Evolutionary conservation across 2,329 filamentous ascomycete species (phyloP).

Genomic region (Xylariomycetidae sp.): DNA sequence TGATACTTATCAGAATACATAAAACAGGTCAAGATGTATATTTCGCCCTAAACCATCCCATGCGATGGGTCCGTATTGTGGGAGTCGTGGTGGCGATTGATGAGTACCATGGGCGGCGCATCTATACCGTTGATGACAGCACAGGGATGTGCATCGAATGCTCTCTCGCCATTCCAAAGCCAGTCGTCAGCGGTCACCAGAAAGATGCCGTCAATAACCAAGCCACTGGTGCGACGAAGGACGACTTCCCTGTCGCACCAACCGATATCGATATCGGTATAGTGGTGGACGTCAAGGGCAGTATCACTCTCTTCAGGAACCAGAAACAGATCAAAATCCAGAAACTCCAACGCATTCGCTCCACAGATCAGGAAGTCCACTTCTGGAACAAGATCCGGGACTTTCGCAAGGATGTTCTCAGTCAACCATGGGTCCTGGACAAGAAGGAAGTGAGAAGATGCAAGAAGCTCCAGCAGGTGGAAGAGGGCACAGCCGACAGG

Average conservation of each 20-base stretch:
- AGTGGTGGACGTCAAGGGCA: conserved; percentile 55
- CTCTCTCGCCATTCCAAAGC: conserved; percentile 20
- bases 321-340: conserved; percentile 49
- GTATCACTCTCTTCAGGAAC: conserved; percentile 41
- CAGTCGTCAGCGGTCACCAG: conserved; percentile 3
- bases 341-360: conserved; percentile 41
- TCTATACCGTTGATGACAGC: conserved; percentile 62
- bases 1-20: too few species aligned
- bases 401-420: conserved; percentile 48
- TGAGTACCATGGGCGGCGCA: conserved; percentile 39
- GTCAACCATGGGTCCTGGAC: conserved; percentile 50
- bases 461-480: conserved; percentile 39
- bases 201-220: conserved; percentile 1
- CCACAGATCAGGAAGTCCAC: conserved; percentile 52
- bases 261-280: conserved; percentile 41
- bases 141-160: conserved; percentile 56
- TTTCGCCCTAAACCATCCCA: conserved; percentile 70
- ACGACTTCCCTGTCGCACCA: conserved; percentile 5
- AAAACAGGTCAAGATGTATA: conserved; percentile 49
- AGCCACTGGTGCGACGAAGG: neutral
- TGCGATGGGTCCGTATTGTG: conserved; percentile 68
- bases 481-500: conserved; percentile 17
- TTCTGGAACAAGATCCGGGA: conserved; percentile 53
- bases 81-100: conserved; percentile 65
- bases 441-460: conserved; percentile 45